Percentiles rank a stretch among this genome's conserved stretches.
Evolutionary conservation across 164 flowering plant genomes (phyloP).

Genomic region (Vitis vinifera): DNA sequence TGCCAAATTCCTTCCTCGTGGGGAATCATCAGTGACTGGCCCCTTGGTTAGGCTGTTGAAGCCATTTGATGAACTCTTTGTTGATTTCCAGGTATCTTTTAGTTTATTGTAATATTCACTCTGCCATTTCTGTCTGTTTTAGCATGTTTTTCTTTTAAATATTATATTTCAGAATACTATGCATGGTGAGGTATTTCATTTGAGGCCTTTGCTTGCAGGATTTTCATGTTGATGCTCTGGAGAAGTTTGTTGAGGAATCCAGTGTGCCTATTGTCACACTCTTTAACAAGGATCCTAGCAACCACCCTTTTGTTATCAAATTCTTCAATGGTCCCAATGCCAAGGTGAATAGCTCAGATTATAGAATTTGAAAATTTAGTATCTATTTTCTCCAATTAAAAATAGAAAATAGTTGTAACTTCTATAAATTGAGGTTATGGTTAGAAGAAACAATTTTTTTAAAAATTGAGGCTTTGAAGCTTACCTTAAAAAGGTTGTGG

Average conservation of each 20-base stretch:
- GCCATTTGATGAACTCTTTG: slow-evolving; percentile 91
- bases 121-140: neutral
- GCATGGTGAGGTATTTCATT: neutral
- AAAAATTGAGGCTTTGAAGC: too few species aligned
- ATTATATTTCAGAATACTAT: neutral
- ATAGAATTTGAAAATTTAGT: neutral
- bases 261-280: slow-evolving; percentile 62
- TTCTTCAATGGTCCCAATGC: slow-evolving; percentile 64
- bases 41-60: slow-evolving; percentile 78
- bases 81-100: slow-evolving; percentile 67
- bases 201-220: slow-evolving; percentile 46
- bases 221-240: slow-evolving; percentile 60
- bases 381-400: neutral
- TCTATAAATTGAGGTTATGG: too few species aligned
- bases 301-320: slow-evolving; percentile 70
- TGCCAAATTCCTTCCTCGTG: slow-evolving; percentile 82
- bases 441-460: too few species aligned
- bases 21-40: slow-evolving; percentile 63
- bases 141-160: neutral
- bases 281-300: slow-evolving; percentile 65
- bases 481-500: too few species aligned
- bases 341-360: slow-evolving; percentile 46
- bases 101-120: neutral
- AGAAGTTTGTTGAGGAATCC: slow-evolving; percentile 73
- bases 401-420: too few species aligned